Evolutionary conservation across 257 asterid species (phyloP).

Genomic region (Eucommia ulmoides): DNA sequence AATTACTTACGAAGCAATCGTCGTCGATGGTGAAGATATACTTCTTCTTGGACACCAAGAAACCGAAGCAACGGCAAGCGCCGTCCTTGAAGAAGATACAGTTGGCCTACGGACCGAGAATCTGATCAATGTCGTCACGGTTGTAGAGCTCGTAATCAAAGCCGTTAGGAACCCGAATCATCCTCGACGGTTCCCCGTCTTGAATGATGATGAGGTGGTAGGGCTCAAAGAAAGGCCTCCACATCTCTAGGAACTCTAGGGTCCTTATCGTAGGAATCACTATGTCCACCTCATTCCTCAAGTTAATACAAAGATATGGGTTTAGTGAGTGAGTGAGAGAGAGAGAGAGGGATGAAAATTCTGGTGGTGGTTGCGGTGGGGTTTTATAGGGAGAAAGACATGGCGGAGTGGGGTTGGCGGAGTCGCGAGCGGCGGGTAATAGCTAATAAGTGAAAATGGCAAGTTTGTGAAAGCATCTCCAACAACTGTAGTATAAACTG

Average conservation of each 20-base stretch:
- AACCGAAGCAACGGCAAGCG: constrained; percentile 77
- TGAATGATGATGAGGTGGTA: too few relatives aligned
- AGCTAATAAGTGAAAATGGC: too few relatives aligned
- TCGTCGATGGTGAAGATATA: constrained; percentile 69
- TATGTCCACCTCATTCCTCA: constrained; percentile 57
- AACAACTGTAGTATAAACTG: too few relatives aligned
- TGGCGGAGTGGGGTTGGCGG: too few relatives aligned
- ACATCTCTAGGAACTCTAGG: constrained; percentile 66
- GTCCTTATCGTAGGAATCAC: constrained; percentile 65
- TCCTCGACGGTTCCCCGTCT: constrained; percentile 58
- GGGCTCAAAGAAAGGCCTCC: constrained; percentile 64
- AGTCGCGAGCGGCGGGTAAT: too few relatives aligned
- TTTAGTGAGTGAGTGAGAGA: neutral
- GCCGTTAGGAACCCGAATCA: constrained; percentile 52
- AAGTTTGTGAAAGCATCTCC: too few relatives aligned
- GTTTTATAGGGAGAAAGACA: too few relatives aligned
- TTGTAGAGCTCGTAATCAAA: constrained; percentile 63
- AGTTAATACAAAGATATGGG: neutral
- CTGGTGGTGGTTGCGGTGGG: neutral
- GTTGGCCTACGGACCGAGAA: constrained; percentile 58
- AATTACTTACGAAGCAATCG: constrained; percentile 59
- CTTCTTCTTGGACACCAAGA: constrained; percentile 67
- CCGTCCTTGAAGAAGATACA: constrained; percentile 78
- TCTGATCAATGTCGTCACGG: constrained; percentile 52
- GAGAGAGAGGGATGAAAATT: neutral